Base-by-base conservation (phyloP, 306 rosid species). In the Ormosia semicastrata region DNA sequence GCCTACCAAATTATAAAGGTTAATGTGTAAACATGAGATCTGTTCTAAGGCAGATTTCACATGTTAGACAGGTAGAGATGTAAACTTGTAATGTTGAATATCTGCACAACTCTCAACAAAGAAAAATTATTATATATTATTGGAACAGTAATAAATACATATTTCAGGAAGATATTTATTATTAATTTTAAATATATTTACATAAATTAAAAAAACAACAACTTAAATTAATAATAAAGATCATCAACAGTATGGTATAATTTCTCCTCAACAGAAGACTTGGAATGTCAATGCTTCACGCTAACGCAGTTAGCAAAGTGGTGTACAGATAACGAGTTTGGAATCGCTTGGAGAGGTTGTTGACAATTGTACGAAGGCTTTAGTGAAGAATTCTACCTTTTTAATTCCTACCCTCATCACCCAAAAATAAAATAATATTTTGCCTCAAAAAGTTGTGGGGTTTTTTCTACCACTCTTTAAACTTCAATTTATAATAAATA, bases 311-410 rank as follows among this genome's bases (percentile, higher is more conserved):
- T 43, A 39, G 69, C 66, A 39, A 68, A 86, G 76, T 81, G 81
- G 73, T 80, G 32, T 72, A 66, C 91, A 67, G 79, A 58, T 77
- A 82, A 64, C 69, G 53, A 71, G 8, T 81, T 70, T 52, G 54
- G 53, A 71, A 63, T 85, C 53, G 1, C 40, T 43, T 52, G 52
- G 32, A 37, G 64, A 63, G 46, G 71, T 43, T 10, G 64, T 67
- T 70, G 52, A 83, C 60, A 39, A 73, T 36, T 72, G 43, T 65
- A 50, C n/a, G 4, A 17, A 43, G 12, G 43, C 24, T 17, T 50
- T 54, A 53, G 30, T 43, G 18, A 80, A 57, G 53, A 80, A 70
- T 50, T 65, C 13, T 32, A 44, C 17, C 14, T 52, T 77, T 41
- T 47, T 47, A 47, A 47, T 18, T 8, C 57, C 54, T 5, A 43